Evolutionary conservation across 805 yeast genomes (phyloP).

Genomic region (Candida quercuum): DNA sequence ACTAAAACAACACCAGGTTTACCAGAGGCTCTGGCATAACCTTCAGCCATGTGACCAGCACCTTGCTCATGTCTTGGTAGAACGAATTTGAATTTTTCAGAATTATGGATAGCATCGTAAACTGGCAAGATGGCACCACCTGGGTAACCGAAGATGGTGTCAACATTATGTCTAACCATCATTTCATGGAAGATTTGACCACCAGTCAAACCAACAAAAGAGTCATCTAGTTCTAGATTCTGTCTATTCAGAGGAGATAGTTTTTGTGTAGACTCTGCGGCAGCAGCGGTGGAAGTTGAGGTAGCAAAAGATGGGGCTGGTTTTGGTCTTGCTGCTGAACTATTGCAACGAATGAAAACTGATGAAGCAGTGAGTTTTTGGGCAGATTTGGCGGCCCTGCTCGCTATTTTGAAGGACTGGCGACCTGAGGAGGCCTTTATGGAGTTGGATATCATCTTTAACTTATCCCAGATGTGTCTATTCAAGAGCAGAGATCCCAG

Average conservation of each 20-base stretch:
- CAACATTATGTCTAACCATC: constrained; percentile 96
- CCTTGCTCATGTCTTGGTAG: constrained; percentile 98
- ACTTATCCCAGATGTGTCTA: too few species aligned
- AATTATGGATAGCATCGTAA: constrained; percentile 92
- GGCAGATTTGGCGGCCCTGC: not conserved
- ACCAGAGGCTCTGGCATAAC: constrained; percentile 92
- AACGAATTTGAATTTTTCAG: constrained; percentile 82
- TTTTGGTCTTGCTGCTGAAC: constrained; percentile 16
- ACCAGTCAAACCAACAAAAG: constrained; percentile 94
- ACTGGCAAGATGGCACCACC: constrained; percentile 99
- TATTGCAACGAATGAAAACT: constrained; percentile 4
- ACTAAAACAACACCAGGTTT: constrained; percentile 97
- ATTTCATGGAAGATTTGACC: constrained; percentile 98
- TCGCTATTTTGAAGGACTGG: constrained; percentile 10
- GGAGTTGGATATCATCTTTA: constrained; percentile 10
- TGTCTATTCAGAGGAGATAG: constrained; percentile 4
- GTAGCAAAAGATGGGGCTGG: constrained; percentile 25
- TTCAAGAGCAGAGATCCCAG: constrained; percentile 15
- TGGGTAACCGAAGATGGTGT: constrained; percentile 94
- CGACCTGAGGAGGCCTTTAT: constrained; percentile 17
- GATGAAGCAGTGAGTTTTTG: constrained; percentile 5
- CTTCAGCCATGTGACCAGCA: constrained; percentile 99
- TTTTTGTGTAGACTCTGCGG: not conserved
- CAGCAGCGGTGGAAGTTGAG: constrained; percentile 8
- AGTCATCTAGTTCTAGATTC: constrained; percentile 55